These are phyloP conservation scores for Cantharellus anzutake DNA, from an alignment of 768 basidiomycete genomes.

Conservation along the genomic window DNA sequence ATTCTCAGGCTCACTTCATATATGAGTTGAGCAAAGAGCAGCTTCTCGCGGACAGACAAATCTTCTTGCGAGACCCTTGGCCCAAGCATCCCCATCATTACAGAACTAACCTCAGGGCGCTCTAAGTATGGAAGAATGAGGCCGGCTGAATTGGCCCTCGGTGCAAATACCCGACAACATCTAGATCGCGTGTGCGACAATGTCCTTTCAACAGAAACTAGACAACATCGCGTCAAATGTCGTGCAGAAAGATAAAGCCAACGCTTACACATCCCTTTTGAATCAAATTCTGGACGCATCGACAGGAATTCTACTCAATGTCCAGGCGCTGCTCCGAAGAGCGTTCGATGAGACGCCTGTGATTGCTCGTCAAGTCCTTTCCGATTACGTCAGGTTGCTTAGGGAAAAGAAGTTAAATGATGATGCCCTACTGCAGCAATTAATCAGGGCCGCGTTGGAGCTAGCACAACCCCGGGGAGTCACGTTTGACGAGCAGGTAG, in stretches of 20 bases:
- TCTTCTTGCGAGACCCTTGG: background rate
- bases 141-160: background rate
- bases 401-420: conserved; percentile 35
- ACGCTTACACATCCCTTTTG: conserved; percentile 52
- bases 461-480: conserved; percentile 62
- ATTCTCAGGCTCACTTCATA: conserved; percentile 52
- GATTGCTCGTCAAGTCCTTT: conserved; percentile 71
- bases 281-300: conserved; percentile 32
- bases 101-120: no score
- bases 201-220: conserved; percentile 24
- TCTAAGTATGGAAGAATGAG: background rate
- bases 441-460: conserved; percentile 57
- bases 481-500: conserved; percentile 89
- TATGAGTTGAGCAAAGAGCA: conserved; percentile 72
- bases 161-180: background rate
- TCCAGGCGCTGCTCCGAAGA: conserved; percentile 57
- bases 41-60: conserved; percentile 34
- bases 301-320: conserved; percentile 29
- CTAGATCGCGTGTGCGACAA: background rate
- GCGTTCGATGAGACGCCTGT: conserved; percentile 67
- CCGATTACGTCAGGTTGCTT: conserved; percentile 60
- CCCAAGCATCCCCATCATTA: no score
- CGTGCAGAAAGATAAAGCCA: conserved; percentile 66
- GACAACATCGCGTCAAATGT: conserved; percentile 38
- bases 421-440: conserved; percentile 37